Percentiles rank a stretch among this genome's conserved stretches.
These are phyloP conservation scores for Globisporangium heterothallicum DNA, from an alignment of 352 stramenopile genomes.

Conservation along the genomic window DNA sequence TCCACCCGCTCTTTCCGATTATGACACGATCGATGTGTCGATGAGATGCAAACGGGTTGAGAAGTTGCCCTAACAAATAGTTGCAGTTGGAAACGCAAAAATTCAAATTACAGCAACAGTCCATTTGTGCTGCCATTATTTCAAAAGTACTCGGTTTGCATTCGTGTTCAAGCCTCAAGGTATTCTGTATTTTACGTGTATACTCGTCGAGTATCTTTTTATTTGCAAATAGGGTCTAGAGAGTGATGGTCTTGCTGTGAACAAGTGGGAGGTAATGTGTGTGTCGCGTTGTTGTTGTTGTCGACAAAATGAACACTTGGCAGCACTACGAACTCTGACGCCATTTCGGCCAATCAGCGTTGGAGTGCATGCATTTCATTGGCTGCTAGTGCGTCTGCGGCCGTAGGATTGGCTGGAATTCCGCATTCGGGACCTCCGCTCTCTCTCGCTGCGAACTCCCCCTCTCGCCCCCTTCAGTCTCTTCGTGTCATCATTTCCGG, in stretches of 20 bases:
- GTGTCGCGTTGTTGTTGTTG: conserved; percentile 5
- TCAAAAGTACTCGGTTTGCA: no score
- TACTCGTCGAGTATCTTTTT: background rate
- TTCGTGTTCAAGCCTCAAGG: no score
- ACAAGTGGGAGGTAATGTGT: no score
- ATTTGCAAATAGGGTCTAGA: background rate
- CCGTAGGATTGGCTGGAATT: conserved; percentile 11
- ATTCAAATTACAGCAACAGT: no score
- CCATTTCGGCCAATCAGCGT: background rate
- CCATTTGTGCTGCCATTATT: no score
- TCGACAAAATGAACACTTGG: background rate
- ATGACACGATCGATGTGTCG: background rate
- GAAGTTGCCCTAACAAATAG: conserved; percentile 2
- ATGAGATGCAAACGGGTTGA: background rate
- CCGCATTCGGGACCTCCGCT: background rate
- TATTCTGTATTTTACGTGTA: background rate
- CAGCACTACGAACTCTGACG: background rate
- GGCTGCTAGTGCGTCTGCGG: no score
- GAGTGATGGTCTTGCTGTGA: background rate
- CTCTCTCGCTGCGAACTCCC: background rate
- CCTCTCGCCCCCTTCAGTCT: background rate
- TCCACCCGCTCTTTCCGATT: no score
- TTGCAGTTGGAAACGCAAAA: no score
- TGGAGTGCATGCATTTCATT: background rate
- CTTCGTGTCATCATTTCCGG: conserved; percentile 13